phyloP scores from a whole-genome alignment of 2,329 filamentous ascomycete species.

The Colletotrichum melonis region DNA sequence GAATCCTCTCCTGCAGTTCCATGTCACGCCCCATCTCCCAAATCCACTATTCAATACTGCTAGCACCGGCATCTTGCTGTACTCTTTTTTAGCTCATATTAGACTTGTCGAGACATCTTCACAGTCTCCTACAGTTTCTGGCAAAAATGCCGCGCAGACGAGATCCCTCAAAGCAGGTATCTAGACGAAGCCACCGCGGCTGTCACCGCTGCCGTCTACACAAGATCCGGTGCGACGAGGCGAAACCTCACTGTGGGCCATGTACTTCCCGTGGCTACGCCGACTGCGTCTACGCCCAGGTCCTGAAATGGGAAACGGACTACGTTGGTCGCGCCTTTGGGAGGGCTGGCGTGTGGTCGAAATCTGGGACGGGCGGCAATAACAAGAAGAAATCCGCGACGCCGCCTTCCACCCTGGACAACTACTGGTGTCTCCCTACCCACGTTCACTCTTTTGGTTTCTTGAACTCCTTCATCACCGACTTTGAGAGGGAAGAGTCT shows the following conservation, averaged over 20 bases:
- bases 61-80: not conserved
- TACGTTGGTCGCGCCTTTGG: slow-evolving; percentile 45
- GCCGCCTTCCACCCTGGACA: slow-evolving; percentile 15
- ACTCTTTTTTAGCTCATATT: not conserved
- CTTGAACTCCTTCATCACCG: slow-evolving; percentile 16
- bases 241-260: slow-evolving; percentile 37
- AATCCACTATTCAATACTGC: slow-evolving; percentile 4
- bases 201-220: slow-evolving; percentile 40
- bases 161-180: slow-evolving; percentile 29
- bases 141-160: slow-evolving; percentile 23
- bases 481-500: slow-evolving; percentile 13
- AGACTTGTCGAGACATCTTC: not conserved
- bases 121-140: not conserved
- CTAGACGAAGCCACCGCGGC: slow-evolving; percentile 39
- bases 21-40: slow-evolving; percentile 4
- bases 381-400: slow-evolving; percentile 6
- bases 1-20: not conserved
- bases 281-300: slow-evolving; percentile 34
- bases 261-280: slow-evolving; percentile 37
- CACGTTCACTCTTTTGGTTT: slow-evolving; percentile 25
- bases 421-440: slow-evolving; percentile 20
- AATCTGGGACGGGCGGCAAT: slow-evolving; percentile 21
- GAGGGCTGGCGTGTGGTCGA: slow-evolving; percentile 44
- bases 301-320: slow-evolving; percentile 45
- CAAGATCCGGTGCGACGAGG: slow-evolving; percentile 40